Percentiles rank a stretch among this genome's conserved stretches.
These are phyloP conservation scores for Coleophoma eucalyptorum DNA, from an alignment of 2,329 filamentous ascomycete genomes.

Conservation along the genomic window DNA sequence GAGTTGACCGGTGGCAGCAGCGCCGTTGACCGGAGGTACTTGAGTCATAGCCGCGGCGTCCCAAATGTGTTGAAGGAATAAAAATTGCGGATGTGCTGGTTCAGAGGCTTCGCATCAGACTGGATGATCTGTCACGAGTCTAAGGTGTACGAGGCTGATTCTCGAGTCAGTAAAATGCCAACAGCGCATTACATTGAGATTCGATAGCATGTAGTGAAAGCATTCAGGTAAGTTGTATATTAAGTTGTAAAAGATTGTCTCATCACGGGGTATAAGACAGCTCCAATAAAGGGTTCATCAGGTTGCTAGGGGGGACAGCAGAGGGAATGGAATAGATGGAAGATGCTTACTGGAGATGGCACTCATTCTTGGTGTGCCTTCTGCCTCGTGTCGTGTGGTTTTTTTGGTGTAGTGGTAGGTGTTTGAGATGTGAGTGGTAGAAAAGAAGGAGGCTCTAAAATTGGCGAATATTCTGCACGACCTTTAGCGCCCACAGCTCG, in stretches of 20 bases:
- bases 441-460: too few species aligned
- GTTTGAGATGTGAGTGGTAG: not conserved
- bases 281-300: slow-evolving; percentile 21
- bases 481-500: too few species aligned
- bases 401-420: not conserved
- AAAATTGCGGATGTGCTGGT: too few species aligned
- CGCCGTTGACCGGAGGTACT: slow-evolving; percentile 13
- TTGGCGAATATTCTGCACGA: too few species aligned
- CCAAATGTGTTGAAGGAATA: too few species aligned
- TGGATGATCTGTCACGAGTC: not conserved
- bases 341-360: slow-evolving; percentile 1
- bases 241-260: slow-evolving; percentile 17
- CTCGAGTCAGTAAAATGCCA: not conserved
- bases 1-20: slow-evolving; percentile 1
- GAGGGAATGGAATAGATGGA: not conserved
- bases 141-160: too few species aligned
- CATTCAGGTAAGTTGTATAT: slow-evolving; percentile 15
- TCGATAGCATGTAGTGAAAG: not conserved
- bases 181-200: too few species aligned
- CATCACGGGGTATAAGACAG: slow-evolving; percentile 18
- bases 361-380: not conserved
- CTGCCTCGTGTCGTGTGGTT: not conserved
- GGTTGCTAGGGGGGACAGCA: slow-evolving; percentile 2
- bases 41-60: slow-evolving; percentile 13
- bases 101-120: too few species aligned